These are phyloP conservation scores for Boletellus ananas DNA, from an alignment of 768 basidiomycete genomes.

Conservation along the genomic window DNA sequence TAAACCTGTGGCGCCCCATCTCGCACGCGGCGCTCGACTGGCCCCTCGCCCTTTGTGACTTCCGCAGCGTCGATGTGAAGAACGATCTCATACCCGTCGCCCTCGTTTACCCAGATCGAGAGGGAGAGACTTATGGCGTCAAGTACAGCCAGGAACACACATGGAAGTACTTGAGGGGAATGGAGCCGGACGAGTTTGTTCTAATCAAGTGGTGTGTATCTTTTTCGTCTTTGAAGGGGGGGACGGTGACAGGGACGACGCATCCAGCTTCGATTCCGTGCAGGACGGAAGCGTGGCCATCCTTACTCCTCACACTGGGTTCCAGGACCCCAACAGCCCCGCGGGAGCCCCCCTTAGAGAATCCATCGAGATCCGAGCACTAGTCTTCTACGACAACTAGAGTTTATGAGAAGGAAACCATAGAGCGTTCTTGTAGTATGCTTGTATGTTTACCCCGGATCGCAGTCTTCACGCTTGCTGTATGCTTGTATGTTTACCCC, in stretches of 20 bases:
- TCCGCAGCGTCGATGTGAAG: constrained; percentile 35
- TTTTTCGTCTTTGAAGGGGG: background rate
- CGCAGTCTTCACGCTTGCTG: background rate
- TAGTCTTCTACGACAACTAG: constrained; percentile 34
- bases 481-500: background rate
- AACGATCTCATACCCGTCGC: constrained; percentile 37
- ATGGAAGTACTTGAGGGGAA: constrained; percentile 46
- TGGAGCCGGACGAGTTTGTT: constrained; percentile 44
- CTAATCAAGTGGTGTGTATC: constrained; percentile 45
- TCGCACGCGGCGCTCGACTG: constrained; percentile 42
- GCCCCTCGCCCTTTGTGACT: constrained; percentile 50
- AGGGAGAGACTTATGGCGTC: constrained; percentile 43
- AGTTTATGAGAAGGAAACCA: background rate
- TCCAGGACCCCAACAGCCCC: constrained; percentile 33
- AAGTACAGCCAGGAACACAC: constrained; percentile 36
- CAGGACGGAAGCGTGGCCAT: constrained; percentile 34
- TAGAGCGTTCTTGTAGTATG: background rate
- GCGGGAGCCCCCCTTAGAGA: constrained; percentile 28
- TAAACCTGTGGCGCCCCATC: constrained; percentile 56
- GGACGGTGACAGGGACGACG: background rate
- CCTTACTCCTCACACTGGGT: constrained; percentile 33
- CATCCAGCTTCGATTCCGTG: constrained; percentile 31
- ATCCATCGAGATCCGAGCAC: constrained; percentile 34
- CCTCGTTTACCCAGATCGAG: constrained; percentile 39
- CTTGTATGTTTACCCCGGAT: background rate